Percentiles rank a stretch among this genome's conserved stretches.
Conservation (phyloP, 2,329 filamentous ascomycete genomes). For the Penicillium sp. region DNA sequence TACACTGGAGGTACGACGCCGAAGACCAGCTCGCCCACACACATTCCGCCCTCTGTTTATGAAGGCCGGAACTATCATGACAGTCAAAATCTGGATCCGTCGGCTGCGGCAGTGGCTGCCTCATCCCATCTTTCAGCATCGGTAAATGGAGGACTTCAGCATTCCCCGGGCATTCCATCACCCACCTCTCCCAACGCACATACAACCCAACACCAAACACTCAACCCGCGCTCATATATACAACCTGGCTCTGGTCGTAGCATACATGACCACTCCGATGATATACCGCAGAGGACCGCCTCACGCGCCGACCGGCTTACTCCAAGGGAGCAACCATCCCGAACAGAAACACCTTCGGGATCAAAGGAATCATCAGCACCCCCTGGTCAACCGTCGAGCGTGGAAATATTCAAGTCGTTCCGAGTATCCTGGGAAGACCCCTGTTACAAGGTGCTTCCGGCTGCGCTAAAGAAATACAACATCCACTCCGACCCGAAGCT, state of each 20-base stretch:
- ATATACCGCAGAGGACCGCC: slow-evolving; percentile 30
- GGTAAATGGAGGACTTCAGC: slow-evolving; percentile 64
- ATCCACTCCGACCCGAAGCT: slow-evolving; percentile 98
- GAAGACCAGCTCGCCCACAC: slow-evolving; percentile 76
- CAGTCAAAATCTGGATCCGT: slow-evolving; percentile 62
- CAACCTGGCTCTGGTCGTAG: slow-evolving; percentile 36
- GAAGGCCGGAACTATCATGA: slow-evolving; percentile 62
- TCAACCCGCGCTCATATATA: slow-evolving; percentile 47
- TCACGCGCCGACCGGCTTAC: slow-evolving; percentile 37
- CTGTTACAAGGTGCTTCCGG: slow-evolving; percentile 94
- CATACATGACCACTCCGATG: slow-evolving; percentile 43
- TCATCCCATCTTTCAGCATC: slow-evolving; percentile 68
- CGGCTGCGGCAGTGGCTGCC: slow-evolving; percentile 67
- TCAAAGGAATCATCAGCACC: slow-evolving; percentile 33
- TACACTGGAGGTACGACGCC: slow-evolving; percentile 67
- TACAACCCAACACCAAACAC: slow-evolving; percentile 43
- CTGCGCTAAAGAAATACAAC: slow-evolving; percentile 95
- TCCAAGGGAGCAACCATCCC: slow-evolving; percentile 33
- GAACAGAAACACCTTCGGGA: slow-evolving; percentile 33
- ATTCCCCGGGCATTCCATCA: slow-evolving; percentile 51
- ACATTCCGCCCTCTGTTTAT: slow-evolving; percentile 65
- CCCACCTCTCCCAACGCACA: slow-evolving; percentile 47
- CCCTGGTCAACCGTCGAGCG: slow-evolving; percentile 47
- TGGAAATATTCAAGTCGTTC: slow-evolving; percentile 99
- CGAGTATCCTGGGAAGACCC: slow-evolving; percentile 97